Evolutionary conservation across 2,329 filamentous ascomycete genomes (phyloP).

Genomic region (Arthroderma sp.): DNA sequence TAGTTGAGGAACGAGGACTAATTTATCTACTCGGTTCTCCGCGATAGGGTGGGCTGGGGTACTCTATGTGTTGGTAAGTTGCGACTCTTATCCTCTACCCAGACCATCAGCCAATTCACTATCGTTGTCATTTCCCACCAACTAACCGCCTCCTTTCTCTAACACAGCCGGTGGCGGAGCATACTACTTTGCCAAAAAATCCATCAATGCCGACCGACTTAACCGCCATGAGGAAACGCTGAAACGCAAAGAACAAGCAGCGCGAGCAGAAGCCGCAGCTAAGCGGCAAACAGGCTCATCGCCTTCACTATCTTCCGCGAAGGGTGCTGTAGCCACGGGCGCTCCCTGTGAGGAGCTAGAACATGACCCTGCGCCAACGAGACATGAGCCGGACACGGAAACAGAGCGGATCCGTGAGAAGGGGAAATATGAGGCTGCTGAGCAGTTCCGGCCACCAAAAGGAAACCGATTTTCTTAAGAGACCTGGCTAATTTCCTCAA

Average conservation of each 20-base stretch:
- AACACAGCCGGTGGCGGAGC: slow-evolving; percentile 66
- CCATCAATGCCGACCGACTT: slow-evolving; percentile 81
- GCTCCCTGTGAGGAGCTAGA: slow-evolving; percentile 59
- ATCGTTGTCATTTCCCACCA: background rate
- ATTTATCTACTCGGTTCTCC: too few relatives aligned
- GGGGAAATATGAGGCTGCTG: slow-evolving; percentile 75
- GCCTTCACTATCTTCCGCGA: background rate
- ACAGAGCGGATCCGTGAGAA: slow-evolving; percentile 56
- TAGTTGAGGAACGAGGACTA: too few relatives aligned
- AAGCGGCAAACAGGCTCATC: background rate
- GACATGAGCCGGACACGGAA: slow-evolving; percentile 63
- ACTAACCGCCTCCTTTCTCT: slow-evolving; percentile 8
- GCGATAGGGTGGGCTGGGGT: slow-evolving; percentile 73
- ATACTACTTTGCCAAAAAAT: slow-evolving; percentile 90
- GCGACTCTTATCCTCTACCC: slow-evolving; percentile 15
- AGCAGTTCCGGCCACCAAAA: slow-evolving; percentile 63
- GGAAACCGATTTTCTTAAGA: slow-evolving; percentile 67
- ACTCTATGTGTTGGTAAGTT: slow-evolving; percentile 63
- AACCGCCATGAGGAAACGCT: slow-evolving; percentile 50
- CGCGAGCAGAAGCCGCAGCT: slow-evolving; percentile 7
- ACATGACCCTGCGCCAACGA: slow-evolving; percentile 70
- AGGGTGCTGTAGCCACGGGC: slow-evolving; percentile 20
- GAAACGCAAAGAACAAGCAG: slow-evolving; percentile 17
- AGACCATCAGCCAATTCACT: background rate
- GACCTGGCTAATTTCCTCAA: background rate